These are phyloP conservation scores for Asterophora lycoperdoides DNA, from an alignment of 768 basidiomycete species.

Conservation along the genomic window DNA sequence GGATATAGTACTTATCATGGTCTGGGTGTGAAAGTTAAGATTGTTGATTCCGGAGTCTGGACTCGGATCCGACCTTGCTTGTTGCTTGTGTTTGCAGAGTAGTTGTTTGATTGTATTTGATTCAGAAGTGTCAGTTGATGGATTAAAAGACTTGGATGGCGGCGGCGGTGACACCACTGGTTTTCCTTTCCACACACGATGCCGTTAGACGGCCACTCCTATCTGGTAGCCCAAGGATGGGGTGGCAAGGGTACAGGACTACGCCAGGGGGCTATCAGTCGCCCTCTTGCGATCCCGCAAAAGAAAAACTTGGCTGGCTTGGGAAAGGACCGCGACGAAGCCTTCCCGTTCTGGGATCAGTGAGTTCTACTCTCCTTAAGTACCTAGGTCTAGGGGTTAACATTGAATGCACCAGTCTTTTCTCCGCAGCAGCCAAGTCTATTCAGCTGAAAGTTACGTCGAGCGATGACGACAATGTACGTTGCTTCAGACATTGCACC, in stretches of 20 bases:
- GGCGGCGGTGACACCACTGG: not conserved
- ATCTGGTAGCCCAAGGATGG: conserved; percentile 85
- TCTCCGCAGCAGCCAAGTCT: conserved; percentile 75
- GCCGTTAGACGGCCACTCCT: conserved; percentile 69
- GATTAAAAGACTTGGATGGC: too few relatives aligned
- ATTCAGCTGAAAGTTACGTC: conserved; percentile 64
- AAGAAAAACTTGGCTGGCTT: conserved; percentile 85
- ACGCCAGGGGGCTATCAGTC: conserved; percentile 73
- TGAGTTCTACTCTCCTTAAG: conserved; percentile 36
- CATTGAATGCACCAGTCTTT: conserved; percentile 52
- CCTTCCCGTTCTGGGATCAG: conserved; percentile 99
- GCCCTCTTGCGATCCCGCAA: conserved; percentile 74
- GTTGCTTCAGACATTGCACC: not conserved
- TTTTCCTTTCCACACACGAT: conserved; percentile 26
- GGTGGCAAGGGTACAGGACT: conserved; percentile 80
- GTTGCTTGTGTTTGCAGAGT: too few relatives aligned
- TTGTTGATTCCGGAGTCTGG: too few relatives aligned
- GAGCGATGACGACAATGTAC: conserved; percentile 44
- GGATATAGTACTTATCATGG: too few relatives aligned
- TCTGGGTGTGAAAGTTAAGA: too few relatives aligned
- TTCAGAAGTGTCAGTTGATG: too few relatives aligned
- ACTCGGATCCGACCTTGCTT: too few relatives aligned
- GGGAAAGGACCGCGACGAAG: conserved; percentile 92
- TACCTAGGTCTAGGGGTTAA: not conserved
- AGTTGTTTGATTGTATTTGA: too few relatives aligned